Percentiles rank a stretch among this genome's conserved stretches.
Evolutionary conservation across 306 rosid species (phyloP).

Genomic region (Medicago ruthenica): DNA sequence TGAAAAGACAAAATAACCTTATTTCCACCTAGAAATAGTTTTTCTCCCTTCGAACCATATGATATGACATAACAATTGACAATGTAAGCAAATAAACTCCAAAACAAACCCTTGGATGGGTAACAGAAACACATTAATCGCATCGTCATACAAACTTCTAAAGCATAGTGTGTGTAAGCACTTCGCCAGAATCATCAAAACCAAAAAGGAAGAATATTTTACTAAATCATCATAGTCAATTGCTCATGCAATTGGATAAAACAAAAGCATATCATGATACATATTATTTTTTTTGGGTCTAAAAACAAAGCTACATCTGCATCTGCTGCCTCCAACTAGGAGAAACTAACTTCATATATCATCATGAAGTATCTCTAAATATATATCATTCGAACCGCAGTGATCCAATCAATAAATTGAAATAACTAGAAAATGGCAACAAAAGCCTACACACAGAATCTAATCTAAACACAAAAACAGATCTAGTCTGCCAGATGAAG

Average conservation of each 20-base stretch:
- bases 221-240: neutral
- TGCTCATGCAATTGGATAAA: neutral
- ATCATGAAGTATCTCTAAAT: neutral
- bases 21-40: too few relatives aligned
- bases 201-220: neutral
- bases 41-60: too few relatives aligned
- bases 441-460: slow-evolving; percentile 40
- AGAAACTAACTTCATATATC: neutral
- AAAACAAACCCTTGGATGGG: neutral
- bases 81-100: too few relatives aligned
- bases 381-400: neutral
- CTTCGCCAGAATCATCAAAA: neutral
- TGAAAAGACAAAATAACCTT: too few relatives aligned
- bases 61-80: too few relatives aligned
- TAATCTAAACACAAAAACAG: slow-evolving; percentile 38
- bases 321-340: neutral
- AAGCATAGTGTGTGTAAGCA: neutral
- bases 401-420: slow-evolving; percentile 22
- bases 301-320: neutral
- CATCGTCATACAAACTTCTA: neutral
- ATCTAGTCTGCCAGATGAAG: slow-evolving; percentile 25
- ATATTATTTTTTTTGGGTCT: neutral
- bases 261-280: neutral
- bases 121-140: neutral
- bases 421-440: slow-evolving; percentile 23